phyloP scores from a whole-genome alignment of 108 stramenopile genomes.

The Cyclostephanos tholiformis region DNA sequence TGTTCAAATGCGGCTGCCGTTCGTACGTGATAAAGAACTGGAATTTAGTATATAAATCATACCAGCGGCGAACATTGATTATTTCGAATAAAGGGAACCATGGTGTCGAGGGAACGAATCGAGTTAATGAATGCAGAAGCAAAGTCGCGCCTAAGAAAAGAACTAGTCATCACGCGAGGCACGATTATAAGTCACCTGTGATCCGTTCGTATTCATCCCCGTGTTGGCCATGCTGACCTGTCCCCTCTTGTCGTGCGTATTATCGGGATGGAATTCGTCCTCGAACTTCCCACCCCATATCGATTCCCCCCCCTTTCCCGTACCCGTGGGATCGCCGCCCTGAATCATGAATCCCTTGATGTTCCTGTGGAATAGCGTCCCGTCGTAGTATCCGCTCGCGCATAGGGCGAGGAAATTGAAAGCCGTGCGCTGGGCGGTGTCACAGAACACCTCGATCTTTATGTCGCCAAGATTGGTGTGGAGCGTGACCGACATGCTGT shows the following conservation, averaged over 20 bases:
- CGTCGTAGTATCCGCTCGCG: constrained; percentile 91
- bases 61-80: background rate
- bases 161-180: too few relatives aligned
- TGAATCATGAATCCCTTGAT: constrained; percentile 97
- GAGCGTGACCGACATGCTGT: constrained; percentile 90
- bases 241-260: constrained; percentile 88
- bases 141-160: too few relatives aligned
- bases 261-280: constrained; percentile 95
- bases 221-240: constrained; percentile 94
- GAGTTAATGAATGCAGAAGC: too few relatives aligned
- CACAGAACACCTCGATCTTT: constrained; percentile 96
- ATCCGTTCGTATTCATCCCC: constrained; percentile 87
- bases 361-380: constrained; percentile 92
- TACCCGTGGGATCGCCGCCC: constrained; percentile 95
- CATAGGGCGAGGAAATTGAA: constrained; percentile 92
- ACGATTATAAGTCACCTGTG: constrained; percentile 11
- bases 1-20: constrained; percentile 93
- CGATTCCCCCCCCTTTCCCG: constrained; percentile 89
- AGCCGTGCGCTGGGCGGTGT: constrained; percentile 89
- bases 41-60: too few relatives aligned
- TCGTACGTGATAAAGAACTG: constrained; percentile 97
- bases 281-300: constrained; percentile 96
- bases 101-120: too few relatives aligned
- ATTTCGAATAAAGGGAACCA: too few relatives aligned
- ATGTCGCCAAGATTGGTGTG: constrained; percentile 93